phyloP scores from a whole-genome alignment of 768 basidiomycete species.

The Kwoniella dendrophila region DNA sequence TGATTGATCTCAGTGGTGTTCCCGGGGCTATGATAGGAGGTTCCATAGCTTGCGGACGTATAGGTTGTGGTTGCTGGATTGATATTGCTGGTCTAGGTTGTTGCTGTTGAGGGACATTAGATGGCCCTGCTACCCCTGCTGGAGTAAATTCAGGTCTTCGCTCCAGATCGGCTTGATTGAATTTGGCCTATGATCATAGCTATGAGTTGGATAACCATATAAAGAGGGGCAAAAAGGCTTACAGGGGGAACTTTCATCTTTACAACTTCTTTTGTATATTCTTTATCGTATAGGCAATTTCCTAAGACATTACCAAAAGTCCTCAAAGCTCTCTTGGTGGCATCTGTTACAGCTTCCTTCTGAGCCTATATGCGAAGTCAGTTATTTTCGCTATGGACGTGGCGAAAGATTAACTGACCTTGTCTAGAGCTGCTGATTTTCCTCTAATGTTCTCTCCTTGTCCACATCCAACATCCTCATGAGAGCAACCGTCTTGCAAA shows the following conservation, averaged over 20 bases:
- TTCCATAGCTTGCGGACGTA: slow-evolving; percentile 2
- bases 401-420: slow-evolving; percentile 63
- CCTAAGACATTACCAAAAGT: slow-evolving; percentile 94
- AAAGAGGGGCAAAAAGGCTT: slow-evolving; percentile 50
- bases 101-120: slow-evolving; percentile 17
- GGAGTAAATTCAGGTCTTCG: slow-evolving; percentile 50
- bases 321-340: slow-evolving; percentile 81
- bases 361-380: slow-evolving; percentile 69
- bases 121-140: slow-evolving; percentile 29
- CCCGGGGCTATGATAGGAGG: slow-evolving; percentile 19
- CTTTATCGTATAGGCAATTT: slow-evolving; percentile 96
- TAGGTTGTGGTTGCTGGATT: slow-evolving; percentile 14
- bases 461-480: slow-evolving; percentile 95
- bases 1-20: slow-evolving; percentile 35
- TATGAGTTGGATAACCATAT: background rate
- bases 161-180: slow-evolving; percentile 46
- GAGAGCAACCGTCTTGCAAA: slow-evolving; percentile 79
- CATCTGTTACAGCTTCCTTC: slow-evolving; percentile 97
- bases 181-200: slow-evolving; percentile 35
- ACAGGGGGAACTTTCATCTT: slow-evolving; percentile 86
- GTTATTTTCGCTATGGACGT: slow-evolving; percentile 10
- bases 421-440: slow-evolving; percentile 85
- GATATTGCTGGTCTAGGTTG: slow-evolving; percentile 7
- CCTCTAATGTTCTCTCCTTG: slow-evolving; percentile 78
- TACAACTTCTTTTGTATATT: slow-evolving; percentile 76